Evolutionary conservation across 1,284 basidiomycete genomes (phyloP).

Genomic region (Phellinidium pouzarii): DNA sequence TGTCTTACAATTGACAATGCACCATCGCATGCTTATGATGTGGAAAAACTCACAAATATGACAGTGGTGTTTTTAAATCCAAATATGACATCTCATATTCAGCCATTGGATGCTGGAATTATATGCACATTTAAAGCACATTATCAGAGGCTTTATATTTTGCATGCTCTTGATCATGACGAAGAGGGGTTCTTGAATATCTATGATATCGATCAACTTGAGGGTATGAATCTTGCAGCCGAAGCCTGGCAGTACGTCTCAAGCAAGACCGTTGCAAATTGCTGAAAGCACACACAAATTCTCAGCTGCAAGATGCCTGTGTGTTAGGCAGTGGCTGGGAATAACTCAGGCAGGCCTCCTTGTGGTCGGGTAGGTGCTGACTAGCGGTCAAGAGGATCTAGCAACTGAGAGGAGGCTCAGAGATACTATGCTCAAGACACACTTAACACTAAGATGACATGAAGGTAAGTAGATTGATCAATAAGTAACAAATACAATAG

Average conservation of each 20-base stretch:
- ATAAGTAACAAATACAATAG: too few relatives aligned
- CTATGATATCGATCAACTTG: constrained; percentile 4
- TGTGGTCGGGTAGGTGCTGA: too few relatives aligned
- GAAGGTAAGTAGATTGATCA: too few relatives aligned
- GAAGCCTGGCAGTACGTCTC: constrained; percentile 4
- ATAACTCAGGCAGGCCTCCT: too few relatives aligned
- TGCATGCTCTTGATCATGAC: not conserved
- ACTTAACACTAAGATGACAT: too few relatives aligned
- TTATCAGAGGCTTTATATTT: not conserved
- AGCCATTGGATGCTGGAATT: constrained; percentile 10
- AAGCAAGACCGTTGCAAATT: constrained; percentile 1
- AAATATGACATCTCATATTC: too few relatives aligned
- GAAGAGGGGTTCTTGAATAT: not conserved
- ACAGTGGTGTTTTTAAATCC: not conserved
- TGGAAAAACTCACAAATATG: not conserved
- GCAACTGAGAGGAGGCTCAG: too few relatives aligned
- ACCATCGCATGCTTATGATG: constrained; percentile 3
- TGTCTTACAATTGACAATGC: constrained; percentile 6
- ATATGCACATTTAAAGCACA: constrained; percentile 6
- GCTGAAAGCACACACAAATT: constrained; percentile 11
- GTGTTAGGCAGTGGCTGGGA: too few relatives aligned
- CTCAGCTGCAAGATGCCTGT: not conserved
- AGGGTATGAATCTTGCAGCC: constrained; percentile 2
- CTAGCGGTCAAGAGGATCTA: too few relatives aligned
- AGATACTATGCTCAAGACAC: too few relatives aligned